phyloP scores from a whole-genome alignment of 345 rosid species.

The Acer negundo region DNA sequence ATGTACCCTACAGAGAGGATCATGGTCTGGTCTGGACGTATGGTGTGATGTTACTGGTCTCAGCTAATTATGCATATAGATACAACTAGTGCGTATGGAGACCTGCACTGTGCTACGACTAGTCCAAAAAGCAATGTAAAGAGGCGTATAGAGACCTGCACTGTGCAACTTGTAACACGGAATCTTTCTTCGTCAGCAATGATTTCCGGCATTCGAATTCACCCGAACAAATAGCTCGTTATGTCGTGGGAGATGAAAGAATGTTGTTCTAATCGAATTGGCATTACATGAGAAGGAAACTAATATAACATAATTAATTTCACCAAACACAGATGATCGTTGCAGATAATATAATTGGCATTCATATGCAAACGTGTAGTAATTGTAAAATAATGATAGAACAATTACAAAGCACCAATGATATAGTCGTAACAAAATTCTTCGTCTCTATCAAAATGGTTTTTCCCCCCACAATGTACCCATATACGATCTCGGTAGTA shows the following conservation, averaged over 20 bases:
- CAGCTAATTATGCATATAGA: neutral
- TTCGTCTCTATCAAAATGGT: slow-evolving; percentile 25
- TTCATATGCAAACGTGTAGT: slow-evolving; percentile 41
- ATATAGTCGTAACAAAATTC: slow-evolving; percentile 47
- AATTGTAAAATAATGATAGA: slow-evolving; percentile 38
- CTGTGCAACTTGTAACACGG: neutral
- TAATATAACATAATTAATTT: slow-evolving; percentile 36
- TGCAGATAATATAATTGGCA: no score
- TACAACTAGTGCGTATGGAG: neutral
- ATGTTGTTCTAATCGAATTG: neutral
- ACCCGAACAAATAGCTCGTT: neutral
- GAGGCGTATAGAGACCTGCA: no score
- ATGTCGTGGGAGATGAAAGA: neutral
- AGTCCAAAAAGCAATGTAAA: no score
- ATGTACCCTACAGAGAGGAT: neutral
- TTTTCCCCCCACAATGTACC: slow-evolving; percentile 26
- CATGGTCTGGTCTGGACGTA: neutral
- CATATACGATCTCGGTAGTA: slow-evolving; percentile 17
- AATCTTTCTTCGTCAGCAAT: no score
- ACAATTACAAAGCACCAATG: slow-evolving; percentile 42
- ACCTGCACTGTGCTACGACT: neutral
- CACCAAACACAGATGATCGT: slow-evolving; percentile 31
- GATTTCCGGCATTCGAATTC: neutral
- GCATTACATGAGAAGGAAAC: neutral
- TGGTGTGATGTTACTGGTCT: no score